Conservation (phyloP, 2,329 filamentous ascomycete species). For the Plectosphaerella plurivora region DNA sequence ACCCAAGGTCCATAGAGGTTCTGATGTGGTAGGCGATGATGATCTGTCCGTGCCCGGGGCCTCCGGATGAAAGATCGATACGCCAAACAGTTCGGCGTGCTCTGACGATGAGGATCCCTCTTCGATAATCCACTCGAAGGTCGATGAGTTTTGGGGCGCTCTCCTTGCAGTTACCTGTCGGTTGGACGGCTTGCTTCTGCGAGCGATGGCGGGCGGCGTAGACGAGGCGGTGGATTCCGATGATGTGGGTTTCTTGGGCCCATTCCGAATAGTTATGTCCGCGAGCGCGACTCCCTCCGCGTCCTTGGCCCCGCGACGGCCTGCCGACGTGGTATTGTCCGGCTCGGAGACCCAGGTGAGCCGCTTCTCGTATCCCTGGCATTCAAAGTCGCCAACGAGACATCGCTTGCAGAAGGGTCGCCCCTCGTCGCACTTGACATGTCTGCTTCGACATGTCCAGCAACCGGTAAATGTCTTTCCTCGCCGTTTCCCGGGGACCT, state of each 20-base stretch:
- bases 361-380: constrained; percentile 3
- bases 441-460: constrained; percentile 30
- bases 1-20: not conserved
- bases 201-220: not conserved
- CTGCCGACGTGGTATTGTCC: not conserved
- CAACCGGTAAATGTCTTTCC: constrained; percentile 25
- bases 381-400: not conserved
- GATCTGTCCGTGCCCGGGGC: not conserved
- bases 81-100: not conserved
- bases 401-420: constrained; percentile 18
- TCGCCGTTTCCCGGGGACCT: not conserved
- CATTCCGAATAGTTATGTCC: not conserved
- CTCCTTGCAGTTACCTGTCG: no score
- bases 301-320: not conserved
- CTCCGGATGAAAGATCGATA: not conserved
- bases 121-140: no score
- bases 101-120: no score
- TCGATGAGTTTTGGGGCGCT: no score
- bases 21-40: not conserved
- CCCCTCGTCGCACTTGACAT: constrained; percentile 27
- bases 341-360: not conserved
- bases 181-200: no score
- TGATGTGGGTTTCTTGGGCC: not conserved
- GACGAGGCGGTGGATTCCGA: not conserved
- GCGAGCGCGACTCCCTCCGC: no score